A percentile compares a stretch with the other conserved stretches of the same genome.
These are phyloP conservation scores for Tricharina praecox DNA, from an alignment of 495 filamentous ascomycete genomes.

Conservation along the genomic window DNA sequence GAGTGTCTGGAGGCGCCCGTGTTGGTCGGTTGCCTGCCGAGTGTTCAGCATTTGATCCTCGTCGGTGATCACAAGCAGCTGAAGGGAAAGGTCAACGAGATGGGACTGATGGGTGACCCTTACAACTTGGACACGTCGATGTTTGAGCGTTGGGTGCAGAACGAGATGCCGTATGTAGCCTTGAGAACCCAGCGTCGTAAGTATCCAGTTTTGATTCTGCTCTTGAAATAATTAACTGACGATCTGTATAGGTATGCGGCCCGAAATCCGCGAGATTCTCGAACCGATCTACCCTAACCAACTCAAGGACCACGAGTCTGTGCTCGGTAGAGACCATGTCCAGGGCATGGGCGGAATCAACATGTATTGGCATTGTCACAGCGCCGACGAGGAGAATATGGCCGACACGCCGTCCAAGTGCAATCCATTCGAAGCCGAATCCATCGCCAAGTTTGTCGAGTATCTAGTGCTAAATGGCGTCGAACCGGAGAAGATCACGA, in stretches of 20 bases:
- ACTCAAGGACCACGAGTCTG: slow-evolving; percentile 52
- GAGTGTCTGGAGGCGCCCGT: slow-evolving; percentile 54
- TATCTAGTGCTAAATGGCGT: slow-evolving; percentile 58
- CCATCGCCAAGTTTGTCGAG: slow-evolving; percentile 55
- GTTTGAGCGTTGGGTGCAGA: slow-evolving; percentile 60
- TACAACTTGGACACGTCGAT: slow-evolving; percentile 52
- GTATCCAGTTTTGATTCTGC: slow-evolving; percentile 1
- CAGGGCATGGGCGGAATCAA: slow-evolving; percentile 63
- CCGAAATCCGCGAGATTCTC: slow-evolving; percentile 48
- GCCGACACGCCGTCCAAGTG: slow-evolving; percentile 51
- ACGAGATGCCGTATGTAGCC: slow-evolving; percentile 45
- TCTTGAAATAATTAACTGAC: neutral
- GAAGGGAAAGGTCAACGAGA: slow-evolving; percentile 42
- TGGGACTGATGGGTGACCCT: slow-evolving; percentile 37
- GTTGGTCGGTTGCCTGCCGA: slow-evolving; percentile 45
- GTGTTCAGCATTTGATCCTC: slow-evolving; percentile 54
- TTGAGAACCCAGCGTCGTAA: slow-evolving; percentile 44
- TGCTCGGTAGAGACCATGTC: slow-evolving; percentile 42
- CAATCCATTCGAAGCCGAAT: slow-evolving; percentile 59
- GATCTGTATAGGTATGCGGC: slow-evolving; percentile 38
- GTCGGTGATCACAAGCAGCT: slow-evolving; percentile 66
- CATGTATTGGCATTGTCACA: slow-evolving; percentile 35
- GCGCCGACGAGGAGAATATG: slow-evolving; percentile 41
- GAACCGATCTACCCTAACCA: slow-evolving; percentile 43
- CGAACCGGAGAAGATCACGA: slow-evolving; percentile 45